phyloP scores from a whole-genome alignment of 1,139 yeast genomes.

The Lodderomyces beijingensis region DNA sequence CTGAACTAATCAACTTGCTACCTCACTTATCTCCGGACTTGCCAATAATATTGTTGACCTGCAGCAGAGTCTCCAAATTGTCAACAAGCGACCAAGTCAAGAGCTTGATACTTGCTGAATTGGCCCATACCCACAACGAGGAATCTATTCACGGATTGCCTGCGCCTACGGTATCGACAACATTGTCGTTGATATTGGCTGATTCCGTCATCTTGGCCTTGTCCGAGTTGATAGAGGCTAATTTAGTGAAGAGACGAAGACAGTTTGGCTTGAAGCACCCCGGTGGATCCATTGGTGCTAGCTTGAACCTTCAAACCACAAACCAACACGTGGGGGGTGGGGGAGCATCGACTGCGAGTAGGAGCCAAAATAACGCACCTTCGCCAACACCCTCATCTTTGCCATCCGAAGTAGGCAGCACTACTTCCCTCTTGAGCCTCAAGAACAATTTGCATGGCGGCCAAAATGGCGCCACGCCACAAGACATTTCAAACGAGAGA shows the following conservation, averaged over 20 bases:
- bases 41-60: slow-evolving; percentile 62
- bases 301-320: too few species aligned
- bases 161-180: slow-evolving; percentile 86
- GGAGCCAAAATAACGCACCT: not conserved
- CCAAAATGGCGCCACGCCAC: not conserved
- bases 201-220: slow-evolving; percentile 76
- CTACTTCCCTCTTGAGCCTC: slow-evolving; percentile 4
- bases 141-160: slow-evolving; percentile 71
- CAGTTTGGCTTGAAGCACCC: slow-evolving; percentile 75
- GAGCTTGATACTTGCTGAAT: slow-evolving; percentile 57
- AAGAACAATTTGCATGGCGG: not conserved
- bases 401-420: slow-evolving; percentile 2
- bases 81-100: slow-evolving; percentile 41
- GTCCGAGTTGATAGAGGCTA: slow-evolving; percentile 61
- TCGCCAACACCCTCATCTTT: slow-evolving; percentile 2
- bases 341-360: not conserved
- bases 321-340: not conserved
- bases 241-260: slow-evolving; percentile 47
- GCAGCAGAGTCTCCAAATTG: slow-evolving; percentile 47
- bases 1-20: slow-evolving; percentile 60
- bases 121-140: slow-evolving; percentile 58
- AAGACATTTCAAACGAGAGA: not conserved
- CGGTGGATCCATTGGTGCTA: slow-evolving; percentile 83
- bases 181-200: slow-evolving; percentile 69
- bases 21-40: slow-evolving; percentile 53